Evolutionary conservation across 2,329 filamentous ascomycete genomes (phyloP), one percentile per base, ranked within the genome.

Genomic region (Parascedosporium putredinis): DNA sequence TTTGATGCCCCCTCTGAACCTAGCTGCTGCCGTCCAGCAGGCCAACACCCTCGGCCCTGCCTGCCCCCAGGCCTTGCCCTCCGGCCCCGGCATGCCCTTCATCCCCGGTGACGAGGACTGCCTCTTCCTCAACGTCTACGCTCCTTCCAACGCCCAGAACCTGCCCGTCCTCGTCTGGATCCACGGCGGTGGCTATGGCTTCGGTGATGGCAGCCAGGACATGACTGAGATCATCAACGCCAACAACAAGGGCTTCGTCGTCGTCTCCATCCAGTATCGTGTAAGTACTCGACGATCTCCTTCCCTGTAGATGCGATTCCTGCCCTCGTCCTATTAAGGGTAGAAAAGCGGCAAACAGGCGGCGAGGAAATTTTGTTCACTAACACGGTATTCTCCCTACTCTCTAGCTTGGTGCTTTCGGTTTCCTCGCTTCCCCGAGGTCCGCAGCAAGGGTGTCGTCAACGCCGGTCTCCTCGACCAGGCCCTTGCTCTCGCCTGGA

Each of bases 391-490:
- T n/a, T n/a, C n/a, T n/a, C n/a, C n/a, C n/a, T n/a, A 12, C 27
- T 31, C 7, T 31, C 12, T 31, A 34, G 29, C 60, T 71, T 2
- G 67, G 67, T 20, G 54, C 56, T 27, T 67, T 75, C 31, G 74
- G 73, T 0, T 76, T 73, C 50, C 62, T 76, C 4, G 63, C 67
- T 1, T 68, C 70, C 12, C 69, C 7, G 62, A 68, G 20, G 60
- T 75, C 12, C 67, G 65, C 42, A 55, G 51, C 0, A 45, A 49
- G 16, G 61, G 60, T 1, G 50, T 58, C 7, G 51, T 75, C n/a
- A 79, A 80, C 52, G 73, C 68, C 1, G 76, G 75, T 0, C 56
- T 78, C 1, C 60, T 73, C 7, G 76, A 78, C 54, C 71, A 76
- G 59, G 64, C 68, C 27, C 73, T 71, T 27, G 73, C 71, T 1